These are phyloP conservation scores for Cyberlindnera mycetangii DNA, from an alignment of 805 yeast species.

Conservation along the genomic window DNA sequence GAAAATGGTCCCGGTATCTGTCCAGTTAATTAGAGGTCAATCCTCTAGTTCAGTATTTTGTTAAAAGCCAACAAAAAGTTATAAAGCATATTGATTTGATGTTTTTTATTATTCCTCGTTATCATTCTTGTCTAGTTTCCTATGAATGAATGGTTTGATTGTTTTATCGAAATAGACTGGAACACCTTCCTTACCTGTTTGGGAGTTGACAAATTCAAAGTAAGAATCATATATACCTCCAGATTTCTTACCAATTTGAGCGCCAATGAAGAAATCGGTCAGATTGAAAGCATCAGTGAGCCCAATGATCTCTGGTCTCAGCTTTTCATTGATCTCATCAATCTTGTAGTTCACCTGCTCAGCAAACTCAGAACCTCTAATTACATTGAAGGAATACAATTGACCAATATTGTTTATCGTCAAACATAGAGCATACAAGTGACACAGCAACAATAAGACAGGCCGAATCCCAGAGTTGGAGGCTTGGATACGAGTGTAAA, in stretches of 20 bases:
- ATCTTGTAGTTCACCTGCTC: conserved; percentile 30
- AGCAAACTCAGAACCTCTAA: conserved; percentile 37
- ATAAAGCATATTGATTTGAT: too few species aligned
- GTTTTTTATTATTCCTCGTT: conserved; percentile 21
- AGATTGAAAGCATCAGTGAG: conserved; percentile 81
- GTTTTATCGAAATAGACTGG: conserved; percentile 38
- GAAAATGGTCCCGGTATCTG: conserved; percentile 16
- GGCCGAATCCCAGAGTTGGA: conserved; percentile 34
- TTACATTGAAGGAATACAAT: conserved; percentile 51
- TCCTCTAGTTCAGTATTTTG: background rate
- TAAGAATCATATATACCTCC: conserved; percentile 83
- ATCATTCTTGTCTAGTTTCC: conserved; percentile 20
- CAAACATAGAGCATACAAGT: conserved; percentile 58
- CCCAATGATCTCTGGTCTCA: conserved; percentile 71
- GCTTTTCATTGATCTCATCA: conserved; percentile 34
- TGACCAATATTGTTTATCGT: conserved; percentile 64
- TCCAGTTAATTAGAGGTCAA: conserved; percentile 9
- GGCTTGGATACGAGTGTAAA: conserved; percentile 23
- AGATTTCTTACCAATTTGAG: conserved; percentile 77
- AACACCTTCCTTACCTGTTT: conserved; percentile 52
- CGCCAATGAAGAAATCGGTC: conserved; percentile 73
- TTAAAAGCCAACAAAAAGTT: background rate
- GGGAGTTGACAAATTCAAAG: conserved; percentile 52
- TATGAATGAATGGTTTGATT: conserved; percentile 23
- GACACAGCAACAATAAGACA: conserved; percentile 51